Evolutionary conservation across 2,329 filamentous ascomycete genomes (phyloP).

Genomic region (Verticillium nonalfalfae): DNA sequence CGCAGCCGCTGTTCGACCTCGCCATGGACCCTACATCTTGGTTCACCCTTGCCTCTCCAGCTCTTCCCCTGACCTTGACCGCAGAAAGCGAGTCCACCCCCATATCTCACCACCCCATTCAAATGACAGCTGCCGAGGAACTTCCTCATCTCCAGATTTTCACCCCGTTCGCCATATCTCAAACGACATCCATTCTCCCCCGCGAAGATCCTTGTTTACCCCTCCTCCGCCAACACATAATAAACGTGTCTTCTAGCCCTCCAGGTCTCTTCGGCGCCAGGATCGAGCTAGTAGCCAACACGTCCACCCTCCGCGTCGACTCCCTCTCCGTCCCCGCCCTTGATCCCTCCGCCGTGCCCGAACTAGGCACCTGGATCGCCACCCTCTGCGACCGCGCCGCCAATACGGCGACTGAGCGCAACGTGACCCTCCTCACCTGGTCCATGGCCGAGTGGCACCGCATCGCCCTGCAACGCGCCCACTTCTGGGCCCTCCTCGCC

Average conservation of each 20-base stretch:
- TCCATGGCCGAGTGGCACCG: conserved; percentile 64
- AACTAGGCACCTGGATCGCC: conserved; percentile 49
- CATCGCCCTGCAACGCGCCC: conserved; percentile 51
- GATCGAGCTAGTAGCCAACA: conserved; percentile 53
- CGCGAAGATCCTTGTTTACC: conserved; percentile 18
- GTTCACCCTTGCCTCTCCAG: conserved; percentile 24
- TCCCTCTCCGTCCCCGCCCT: conserved; percentile 47
- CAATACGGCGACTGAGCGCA: conserved; percentile 42
- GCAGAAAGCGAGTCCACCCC: conserved; percentile 28
- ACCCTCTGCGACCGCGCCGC: conserved; percentile 28
- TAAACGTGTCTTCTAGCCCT: conserved; percentile 43
- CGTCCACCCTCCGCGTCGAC: conserved; percentile 41
- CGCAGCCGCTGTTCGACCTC: conserved; percentile 37
- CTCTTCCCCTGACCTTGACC: conserved; percentile 2
- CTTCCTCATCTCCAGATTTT: conserved; percentile 67
- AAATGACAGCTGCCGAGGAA: conserved; percentile 57
- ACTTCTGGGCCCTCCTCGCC: conserved; percentile 54
- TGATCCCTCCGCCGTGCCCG: conserved; percentile 50
- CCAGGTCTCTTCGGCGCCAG: conserved; percentile 51
- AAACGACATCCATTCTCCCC: conserved; percentile 41
- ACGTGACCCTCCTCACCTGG: conserved; percentile 57
- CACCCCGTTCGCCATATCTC: conserved; percentile 58
- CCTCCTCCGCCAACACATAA: conserved; percentile 46
- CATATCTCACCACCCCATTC: conserved; percentile 59
- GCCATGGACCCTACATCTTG: conserved; percentile 45